Base-by-base conservation (phyloP, 108 stramenopile genomes). In the Cyclotella distinguenda region DNA sequence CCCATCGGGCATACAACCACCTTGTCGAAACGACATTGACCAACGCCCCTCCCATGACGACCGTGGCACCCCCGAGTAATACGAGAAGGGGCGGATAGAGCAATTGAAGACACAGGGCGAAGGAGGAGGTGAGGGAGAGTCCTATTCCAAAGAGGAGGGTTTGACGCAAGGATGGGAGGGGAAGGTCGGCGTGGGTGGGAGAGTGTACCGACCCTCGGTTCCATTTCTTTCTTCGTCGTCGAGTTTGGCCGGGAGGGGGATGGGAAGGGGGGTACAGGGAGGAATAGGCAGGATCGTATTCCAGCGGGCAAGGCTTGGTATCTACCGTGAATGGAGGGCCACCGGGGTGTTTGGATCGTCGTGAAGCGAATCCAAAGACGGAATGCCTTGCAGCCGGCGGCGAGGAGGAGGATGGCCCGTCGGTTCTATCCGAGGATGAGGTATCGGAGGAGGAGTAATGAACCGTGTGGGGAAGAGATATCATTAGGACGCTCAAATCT, bases 381-480 rank as follows among this genome's bases (percentile, higher is more conserved):
- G 74, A 60, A 61, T 62, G 74, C 22, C 60, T 35, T 32, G 72
- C 72, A 6, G 46, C 63, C 19, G 46, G 32, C 18, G 44, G 55
- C 1, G 43, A 34, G 16, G 59, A 33, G 18, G 61, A 12, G 22
- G 72, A 74, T 8, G 50, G 50, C 30, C 13, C 13, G 11, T 52
- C 50, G 12, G 73, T n/a, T n/a, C n/a, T n/a, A n/a, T n/a, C n/a
- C n/a, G n/a, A n/a, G n/a, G n/a, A n/a, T n/a, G n/a, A n/a, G n/a
- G n/a, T n/a, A 44, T 64, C 55, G 21, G 43, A 47, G 15, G 58
- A 4, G 12, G 75, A 58, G 12, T 57, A 52, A 55, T 68, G 62
- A 7, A 77, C 75, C 1, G 66, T 67, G 27, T 77, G 75, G n/a
- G 75, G 75, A 19, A 77, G 75, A 15, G 67, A 64, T 6, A 77